Evolutionary conservation across 2,329 filamentous ascomycete species (phyloP), one percentile per base, ranked within the genome.

Genomic region (Sporothrix mexicana): DNA sequence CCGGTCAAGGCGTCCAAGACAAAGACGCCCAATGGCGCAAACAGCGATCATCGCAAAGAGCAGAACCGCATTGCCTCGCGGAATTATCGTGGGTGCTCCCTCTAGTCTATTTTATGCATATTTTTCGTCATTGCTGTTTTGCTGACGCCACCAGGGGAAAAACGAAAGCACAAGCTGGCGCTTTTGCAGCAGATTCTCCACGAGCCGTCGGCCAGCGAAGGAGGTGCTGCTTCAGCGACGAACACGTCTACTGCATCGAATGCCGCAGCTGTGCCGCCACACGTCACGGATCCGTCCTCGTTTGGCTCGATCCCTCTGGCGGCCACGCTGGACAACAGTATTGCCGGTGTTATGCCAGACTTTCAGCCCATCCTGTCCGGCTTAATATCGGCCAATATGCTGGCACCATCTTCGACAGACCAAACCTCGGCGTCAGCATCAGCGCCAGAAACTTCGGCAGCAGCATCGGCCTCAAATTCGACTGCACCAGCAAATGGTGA

Each of bases 111-210:
- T 43, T 51, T 61, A 13, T 49, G 15, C n/a, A 30, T 7, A 7
- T 61, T 62, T 13, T 10, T 9, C 3, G 9, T 30, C 3, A n/a
- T 43, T 1, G 0, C 15, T 20, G 4, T 66, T 9, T 72, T 62
- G 72, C 76, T 77, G 67, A 78, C 71, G 57, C 67, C 70, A 74
- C 53, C 23, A 84, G 83, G 83, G 53, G 82, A 83, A 75, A 84
- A 83, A 75, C 79, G 82, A 57, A 84, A 82, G 75, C 82, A 84
- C 76, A 84, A 82, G 75, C 77, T 84, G 49, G 82, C 81, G 10
- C 76, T 84, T 1, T 76, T 84, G 30, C 79, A 83, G 67, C 79
- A 82, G 51, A 76, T 84, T 23, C 76, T 84, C 7, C 80, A 80
- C 2, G 76, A 77, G 15, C 67, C 70, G 9, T 12, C 47, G 2